phyloP scores from a whole-genome alignment of 192 early-diverging fungal genomes.

The Coemansia sp. region DNA sequence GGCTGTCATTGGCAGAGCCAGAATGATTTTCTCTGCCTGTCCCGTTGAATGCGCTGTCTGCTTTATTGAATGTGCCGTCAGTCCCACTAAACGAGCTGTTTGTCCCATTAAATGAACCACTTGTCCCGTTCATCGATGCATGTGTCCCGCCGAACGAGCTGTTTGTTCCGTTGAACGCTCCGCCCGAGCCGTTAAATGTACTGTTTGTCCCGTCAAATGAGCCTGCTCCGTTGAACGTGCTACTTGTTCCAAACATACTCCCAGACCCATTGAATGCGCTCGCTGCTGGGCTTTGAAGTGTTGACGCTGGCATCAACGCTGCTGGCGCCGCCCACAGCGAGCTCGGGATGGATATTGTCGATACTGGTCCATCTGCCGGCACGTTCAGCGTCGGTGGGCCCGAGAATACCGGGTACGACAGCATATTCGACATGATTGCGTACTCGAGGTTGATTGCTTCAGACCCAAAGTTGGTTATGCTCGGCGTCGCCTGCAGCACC shows the following conservation, averaged over 20 bases:
- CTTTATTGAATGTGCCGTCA: not conserved
- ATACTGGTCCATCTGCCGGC: slow-evolving; percentile 21
- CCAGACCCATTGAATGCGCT: too few species aligned
- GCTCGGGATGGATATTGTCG: slow-evolving; percentile 49
- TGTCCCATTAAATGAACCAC: not conserved
- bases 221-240: not conserved
- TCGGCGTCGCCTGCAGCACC: slow-evolving; percentile 25
- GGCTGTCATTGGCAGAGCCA: slow-evolving; percentile 10
- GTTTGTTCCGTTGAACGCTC: too few species aligned
- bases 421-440: slow-evolving; percentile 84
- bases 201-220: not conserved
- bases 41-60: slow-evolving; percentile 2
- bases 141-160: too few species aligned
- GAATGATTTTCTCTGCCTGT: not conserved
- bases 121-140: too few species aligned
- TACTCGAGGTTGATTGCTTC: slow-evolving; percentile 87
- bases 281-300: not conserved
- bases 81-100: not conserved
- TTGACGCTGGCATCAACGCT: slow-evolving; percentile 7
- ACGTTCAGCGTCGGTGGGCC: slow-evolving; percentile 21
- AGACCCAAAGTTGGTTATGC: slow-evolving; percentile 68
- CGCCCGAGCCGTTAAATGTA: not conserved
- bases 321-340: slow-evolving; percentile 41
- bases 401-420: slow-evolving; percentile 60
- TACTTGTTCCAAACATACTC: not conserved